These are phyloP conservation scores for Penicillium sp. DNA, from an alignment of 2,329 filamentous ascomycete genomes.

Conservation along the genomic window DNA sequence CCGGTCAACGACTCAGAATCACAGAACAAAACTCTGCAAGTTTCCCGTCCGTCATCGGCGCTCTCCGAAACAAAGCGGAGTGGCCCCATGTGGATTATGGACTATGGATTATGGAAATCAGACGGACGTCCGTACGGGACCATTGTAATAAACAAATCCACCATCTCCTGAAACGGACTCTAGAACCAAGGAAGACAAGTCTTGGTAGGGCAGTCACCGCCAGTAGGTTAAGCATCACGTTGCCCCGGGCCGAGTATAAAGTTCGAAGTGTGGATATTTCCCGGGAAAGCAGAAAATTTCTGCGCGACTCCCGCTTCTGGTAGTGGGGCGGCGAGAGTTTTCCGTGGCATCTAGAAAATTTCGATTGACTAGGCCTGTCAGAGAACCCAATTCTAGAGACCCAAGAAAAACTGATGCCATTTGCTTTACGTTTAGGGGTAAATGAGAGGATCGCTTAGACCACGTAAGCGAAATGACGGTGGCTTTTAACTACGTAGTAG, in stretches of 20 bases:
- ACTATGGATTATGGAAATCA: neutral
- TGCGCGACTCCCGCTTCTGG: conserved; percentile 11
- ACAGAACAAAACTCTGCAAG: neutral
- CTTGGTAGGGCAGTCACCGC: conserved; percentile 1
- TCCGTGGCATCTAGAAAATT: conserved; percentile 5
- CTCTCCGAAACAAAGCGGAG: neutral
- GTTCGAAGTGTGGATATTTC: conserved; percentile 1
- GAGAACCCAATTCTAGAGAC: neutral
- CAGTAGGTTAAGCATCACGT: conserved; percentile 13
- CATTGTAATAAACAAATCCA: neutral
- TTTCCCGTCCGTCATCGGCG: neutral
- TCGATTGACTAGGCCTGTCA: neutral
- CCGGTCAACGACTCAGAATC: neutral
- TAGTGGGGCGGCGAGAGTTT: conserved; percentile 6
- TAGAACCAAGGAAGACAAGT: neutral
- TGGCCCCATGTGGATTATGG: neutral
- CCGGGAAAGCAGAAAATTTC: conserved; percentile 22
- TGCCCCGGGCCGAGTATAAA: conserved; percentile 20
- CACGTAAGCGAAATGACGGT: neutral
- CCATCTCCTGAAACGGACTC: neutral
- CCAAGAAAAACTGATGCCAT: neutral
- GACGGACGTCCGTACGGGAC: neutral
- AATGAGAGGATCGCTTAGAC: neutral
- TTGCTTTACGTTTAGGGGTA: neutral
- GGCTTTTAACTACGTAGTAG: neutral